These are phyloP conservation scores for Vitis hybrid DNA, from an alignment of 177 flowering plant genomes.

Conservation along the genomic window DNA sequence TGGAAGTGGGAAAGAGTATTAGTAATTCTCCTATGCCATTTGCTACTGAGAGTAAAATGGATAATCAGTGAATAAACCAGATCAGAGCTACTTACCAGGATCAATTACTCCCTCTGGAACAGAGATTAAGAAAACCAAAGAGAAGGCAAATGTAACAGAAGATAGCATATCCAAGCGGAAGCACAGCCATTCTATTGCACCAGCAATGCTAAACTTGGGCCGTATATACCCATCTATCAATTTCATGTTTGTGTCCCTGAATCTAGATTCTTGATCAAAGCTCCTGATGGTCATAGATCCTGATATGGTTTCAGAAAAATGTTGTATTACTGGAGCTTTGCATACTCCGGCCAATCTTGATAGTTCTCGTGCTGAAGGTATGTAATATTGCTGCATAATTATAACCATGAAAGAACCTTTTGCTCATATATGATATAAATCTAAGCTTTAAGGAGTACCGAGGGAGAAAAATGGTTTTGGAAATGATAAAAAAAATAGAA, in stretches of 20 bases:
- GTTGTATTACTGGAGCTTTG: conserved; percentile 72
- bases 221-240: conserved; percentile 49
- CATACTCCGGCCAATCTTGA: conserved; percentile 55
- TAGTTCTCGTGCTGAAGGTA: conserved; percentile 68
- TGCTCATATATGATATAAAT: background rate
- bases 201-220: conserved; percentile 53
- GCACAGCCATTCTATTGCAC: too few species aligned
- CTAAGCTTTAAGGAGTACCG: background rate
- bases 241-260: conserved; percentile 44
- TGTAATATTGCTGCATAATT: conserved; percentile 61
- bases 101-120: conserved; percentile 54
- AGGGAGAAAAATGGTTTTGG: too few species aligned
- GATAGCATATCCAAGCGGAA: conserved; percentile 67
- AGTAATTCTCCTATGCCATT: background rate
- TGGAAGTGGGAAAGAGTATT: background rate
- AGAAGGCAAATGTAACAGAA: conserved; percentile 51
- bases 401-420: background rate
- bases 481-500: too few species aligned
- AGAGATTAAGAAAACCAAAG: conserved; percentile 54
- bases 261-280: conserved; percentile 62
- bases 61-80: background rate
- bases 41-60: background rate
- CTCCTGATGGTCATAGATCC: conserved; percentile 69
- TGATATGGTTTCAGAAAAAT: conserved; percentile 70
- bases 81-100: conserved; percentile 45